Conservation (phyloP, 2,329 filamentous ascomycete species). For the Elsinoe arachidis region DNA sequence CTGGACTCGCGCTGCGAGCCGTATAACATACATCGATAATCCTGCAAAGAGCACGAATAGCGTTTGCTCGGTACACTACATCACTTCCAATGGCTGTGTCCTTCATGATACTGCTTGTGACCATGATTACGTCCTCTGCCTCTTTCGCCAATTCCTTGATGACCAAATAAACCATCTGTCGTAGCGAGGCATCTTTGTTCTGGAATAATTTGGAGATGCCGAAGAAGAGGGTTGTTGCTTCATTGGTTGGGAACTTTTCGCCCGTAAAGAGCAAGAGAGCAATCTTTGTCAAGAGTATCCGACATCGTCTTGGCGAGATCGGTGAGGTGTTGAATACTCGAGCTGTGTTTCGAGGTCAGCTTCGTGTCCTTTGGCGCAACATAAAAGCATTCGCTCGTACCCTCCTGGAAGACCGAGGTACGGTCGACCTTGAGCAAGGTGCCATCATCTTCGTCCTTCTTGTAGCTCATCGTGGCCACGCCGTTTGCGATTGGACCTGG, state of each 20-base stretch:
- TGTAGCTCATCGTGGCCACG: slow-evolving; percentile 69
- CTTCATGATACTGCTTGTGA: slow-evolving; percentile 99
- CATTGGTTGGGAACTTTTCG: slow-evolving; percentile 92
- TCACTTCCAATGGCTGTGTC: slow-evolving; percentile 94
- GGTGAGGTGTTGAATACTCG: slow-evolving; percentile 96
- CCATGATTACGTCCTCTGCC: slow-evolving; percentile 99
- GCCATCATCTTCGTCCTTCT: slow-evolving; percentile 97
- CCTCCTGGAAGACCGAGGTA: slow-evolving; percentile 97
- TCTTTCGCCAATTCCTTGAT: slow-evolving; percentile 95
- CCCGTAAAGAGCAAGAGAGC: slow-evolving; percentile 92
- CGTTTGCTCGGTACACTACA: slow-evolving; percentile 87
- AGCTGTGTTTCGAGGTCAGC: slow-evolving; percentile 46
- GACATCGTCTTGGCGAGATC: slow-evolving; percentile 93
- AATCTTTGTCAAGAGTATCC: slow-evolving; percentile 94
- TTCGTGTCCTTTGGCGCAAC: slow-evolving; percentile 17
- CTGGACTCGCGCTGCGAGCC: slow-evolving; percentile 12
- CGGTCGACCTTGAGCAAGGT: slow-evolving; percentile 95
- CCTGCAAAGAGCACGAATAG: slow-evolving; percentile 86
- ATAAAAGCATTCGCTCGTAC: slow-evolving; percentile 43
- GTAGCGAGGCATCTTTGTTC: slow-evolving; percentile 95
- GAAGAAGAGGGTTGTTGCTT: slow-evolving; percentile 97
- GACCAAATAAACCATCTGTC: slow-evolving; percentile 97
- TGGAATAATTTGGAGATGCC: slow-evolving; percentile 99
- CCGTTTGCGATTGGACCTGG: neutral
- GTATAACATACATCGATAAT: slow-evolving; percentile 74